These are phyloP conservation scores for Mrakia gelida DNA, from an alignment of 768 basidiomycete genomes.

Conservation along the genomic window DNA sequence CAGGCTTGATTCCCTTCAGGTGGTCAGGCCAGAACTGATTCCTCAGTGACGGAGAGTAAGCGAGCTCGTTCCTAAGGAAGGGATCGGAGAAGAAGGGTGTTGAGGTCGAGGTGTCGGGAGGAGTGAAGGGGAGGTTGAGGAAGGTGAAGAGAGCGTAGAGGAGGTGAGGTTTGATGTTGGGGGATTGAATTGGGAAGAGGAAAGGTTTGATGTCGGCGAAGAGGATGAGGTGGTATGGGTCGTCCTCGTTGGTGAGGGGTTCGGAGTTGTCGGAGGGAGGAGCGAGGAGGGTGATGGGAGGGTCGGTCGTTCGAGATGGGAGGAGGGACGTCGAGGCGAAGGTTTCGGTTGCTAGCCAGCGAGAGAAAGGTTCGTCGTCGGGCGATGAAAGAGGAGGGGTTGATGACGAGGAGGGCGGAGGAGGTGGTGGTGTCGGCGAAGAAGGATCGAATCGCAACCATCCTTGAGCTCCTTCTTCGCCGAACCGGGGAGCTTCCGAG, in stretches of 20 bases:
- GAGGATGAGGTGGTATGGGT: slow-evolving; percentile 46
- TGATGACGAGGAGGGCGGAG: not conserved
- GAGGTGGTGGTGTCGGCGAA: not conserved
- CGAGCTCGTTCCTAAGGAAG: slow-evolving; percentile 37
- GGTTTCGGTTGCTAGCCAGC: slow-evolving; percentile 17
- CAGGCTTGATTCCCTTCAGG: not conserved
- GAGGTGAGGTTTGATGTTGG: slow-evolving; percentile 42
- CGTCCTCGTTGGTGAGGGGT: slow-evolving; percentile 42
- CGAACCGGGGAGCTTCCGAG: slow-evolving; percentile 44
- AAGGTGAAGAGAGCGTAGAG: slow-evolving; percentile 46
- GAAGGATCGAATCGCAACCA: slow-evolving; percentile 38
- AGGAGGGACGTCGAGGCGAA: not conserved
- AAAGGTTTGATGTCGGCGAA: slow-evolving; percentile 45
- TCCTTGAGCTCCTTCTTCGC: slow-evolving; percentile 42
- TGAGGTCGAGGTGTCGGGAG: slow-evolving; percentile 43
- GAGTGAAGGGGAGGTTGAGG: slow-evolving; percentile 44
- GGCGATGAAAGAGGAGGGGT: not conserved
- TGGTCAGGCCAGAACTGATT: slow-evolving; percentile 19
- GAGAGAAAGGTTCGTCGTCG: not conserved
- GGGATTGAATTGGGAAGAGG: slow-evolving; percentile 42
- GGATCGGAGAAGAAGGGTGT: slow-evolving; percentile 42
- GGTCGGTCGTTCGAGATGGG: slow-evolving; percentile 12
- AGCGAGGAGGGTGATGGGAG: slow-evolving; percentile 25
- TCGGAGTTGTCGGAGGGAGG: slow-evolving; percentile 20
- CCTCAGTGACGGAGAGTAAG: not conserved